Base-by-base conservation (phyloP, 2,329 filamentous ascomycete genomes). In the Ceratocystis smalleyi region DNA sequence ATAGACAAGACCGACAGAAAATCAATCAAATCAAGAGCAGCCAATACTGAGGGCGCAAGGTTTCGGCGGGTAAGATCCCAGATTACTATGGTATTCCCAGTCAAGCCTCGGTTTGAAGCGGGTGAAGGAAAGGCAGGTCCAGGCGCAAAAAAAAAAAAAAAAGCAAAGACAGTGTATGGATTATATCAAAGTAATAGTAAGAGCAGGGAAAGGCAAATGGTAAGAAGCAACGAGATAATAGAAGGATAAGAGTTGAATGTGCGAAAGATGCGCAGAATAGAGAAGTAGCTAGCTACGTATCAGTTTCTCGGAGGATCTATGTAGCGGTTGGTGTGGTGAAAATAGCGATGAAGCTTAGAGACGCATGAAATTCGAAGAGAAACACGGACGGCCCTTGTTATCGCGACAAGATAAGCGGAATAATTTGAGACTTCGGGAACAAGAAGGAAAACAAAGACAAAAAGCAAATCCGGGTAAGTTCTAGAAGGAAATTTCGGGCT, bases 101-200 rank as follows among this genome's bases (percentile, higher is more conserved):
- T 30, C 22, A 47, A 49, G 47, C 6, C 54, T 65, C 64, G 65
- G 67, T 64, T 68, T 65, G 67, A 47, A 61, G 62, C 67, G 65
- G 67, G 64, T 68, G 60, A 54, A 55, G 64, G 57, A 65, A 64
- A 55, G 22, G 22, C 12, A 55, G 22, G 51, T 30, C 51, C 17
- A 55, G 66, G 65, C 63, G 65, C 62, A 64, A 61, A 63, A 19
- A 6, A 19, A 55, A 6, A 19, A 55, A 62, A 62, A 51, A 54
- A 51, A 57, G 61, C 49, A 54, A 64, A 61, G 15, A 43, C 19
- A 24, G 22, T 15, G n/a, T 24, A 15, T 15, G 22, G 51, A 30
- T 55, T 55, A 55, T 55, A 55, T 55, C 8, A 30, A 7, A 55
- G 51, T 27, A 65, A 43, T 35, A 57, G 54, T 49, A 55, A 55